Evolutionary conservation across 345 rosid genomes (phyloP), one percentile per base, ranked within the genome.

Genomic region (Citrus trifoliata): DNA sequence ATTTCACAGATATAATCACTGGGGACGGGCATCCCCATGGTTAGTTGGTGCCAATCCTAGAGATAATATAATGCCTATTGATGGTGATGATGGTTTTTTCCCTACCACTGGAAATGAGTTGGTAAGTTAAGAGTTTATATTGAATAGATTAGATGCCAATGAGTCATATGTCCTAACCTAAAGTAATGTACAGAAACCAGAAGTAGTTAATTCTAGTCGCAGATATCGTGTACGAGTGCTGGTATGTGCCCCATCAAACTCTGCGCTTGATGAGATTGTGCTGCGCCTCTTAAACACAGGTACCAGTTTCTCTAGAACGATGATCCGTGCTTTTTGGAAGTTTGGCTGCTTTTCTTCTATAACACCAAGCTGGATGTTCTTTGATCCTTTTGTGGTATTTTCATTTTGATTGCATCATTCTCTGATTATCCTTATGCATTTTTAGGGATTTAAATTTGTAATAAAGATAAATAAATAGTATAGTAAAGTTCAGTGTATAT

Each of bases 161-260:
- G n/a, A 33, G 64, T 75, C 37, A 58, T 71, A 51, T 79, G 25
- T 62, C 63, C 64, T 72, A 62, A 69, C 46, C 80, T 77, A 53
- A 71, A 79, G 58, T 76, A 60, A 76, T 40, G 33, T 72, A 79
- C 92, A 96, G 98, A 96, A 89, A 86, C 97, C 97, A 40, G 97
- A 96, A 84, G 93, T 93, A 62, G 86, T 96, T 80, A 82, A 86
- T 78, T 89, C 97, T 38, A 86, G 81, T 68, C 92, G 97, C 74
- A 91, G 85, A 82, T 90, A 89, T 80, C 90, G 92, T 77, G 81
- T 88, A 37, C 91, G 98, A 67, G 93, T 94, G 82, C 89, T 96
- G 76, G 97, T 96, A 64, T 96, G 97, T 85, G 98, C 99, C 73
- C 98, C 97, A 77, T 96, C 99, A 78, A 96, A 96, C 87, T 96